Percentiles rank a stretch among this genome's conserved stretches.
Conservation (phyloP, 805 yeast species). For the Danielia oregonensis region DNA sequence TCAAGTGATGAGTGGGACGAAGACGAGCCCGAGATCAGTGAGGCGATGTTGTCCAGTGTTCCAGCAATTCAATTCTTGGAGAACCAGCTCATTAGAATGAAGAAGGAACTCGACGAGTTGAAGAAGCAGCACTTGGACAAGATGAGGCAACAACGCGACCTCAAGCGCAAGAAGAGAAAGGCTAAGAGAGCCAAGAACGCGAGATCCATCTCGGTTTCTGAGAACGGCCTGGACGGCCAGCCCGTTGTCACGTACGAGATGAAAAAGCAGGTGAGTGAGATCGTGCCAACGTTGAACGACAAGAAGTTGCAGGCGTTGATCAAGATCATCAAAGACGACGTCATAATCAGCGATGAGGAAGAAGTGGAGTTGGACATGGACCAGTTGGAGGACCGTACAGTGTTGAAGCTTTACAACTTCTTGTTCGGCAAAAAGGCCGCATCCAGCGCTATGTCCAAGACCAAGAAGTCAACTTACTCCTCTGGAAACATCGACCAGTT, state of each 20-base stretch:
- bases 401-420: constrained; percentile 77
- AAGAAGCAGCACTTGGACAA: constrained; percentile 73
- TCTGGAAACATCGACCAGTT: constrained; percentile 46
- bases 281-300: constrained; percentile 72
- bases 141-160: constrained; percentile 59
- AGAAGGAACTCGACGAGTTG: constrained; percentile 75
- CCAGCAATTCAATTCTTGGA: constrained; percentile 90
- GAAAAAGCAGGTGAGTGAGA: constrained; percentile 91
- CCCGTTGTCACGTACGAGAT: constrained; percentile 81
- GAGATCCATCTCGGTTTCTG: constrained; percentile 22
- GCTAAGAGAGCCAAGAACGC: constrained; percentile 27
- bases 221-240: constrained; percentile 20
- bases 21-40: constrained; percentile 56
- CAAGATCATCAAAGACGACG: constrained; percentile 74
- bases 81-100: constrained; percentile 81
- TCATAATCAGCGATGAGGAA: constrained; percentile 66
- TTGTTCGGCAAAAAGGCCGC: constrained; percentile 49
- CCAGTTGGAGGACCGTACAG: constrained; percentile 78
- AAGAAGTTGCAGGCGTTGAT: constrained; percentile 80
- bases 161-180: constrained; percentile 42
- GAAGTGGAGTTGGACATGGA: constrained; percentile 93
- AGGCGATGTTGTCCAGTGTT: constrained; percentile 56
- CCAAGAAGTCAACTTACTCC: constrained; percentile 31
- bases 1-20: constrained; percentile 47
- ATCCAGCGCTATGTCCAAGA: constrained; percentile 40